Percentiles rank a stretch among this genome's conserved stretches.
Evolutionary conservation across 164 flowering plant genomes (phyloP).

Genomic region (Magnolia kwangsiensis): DNA sequence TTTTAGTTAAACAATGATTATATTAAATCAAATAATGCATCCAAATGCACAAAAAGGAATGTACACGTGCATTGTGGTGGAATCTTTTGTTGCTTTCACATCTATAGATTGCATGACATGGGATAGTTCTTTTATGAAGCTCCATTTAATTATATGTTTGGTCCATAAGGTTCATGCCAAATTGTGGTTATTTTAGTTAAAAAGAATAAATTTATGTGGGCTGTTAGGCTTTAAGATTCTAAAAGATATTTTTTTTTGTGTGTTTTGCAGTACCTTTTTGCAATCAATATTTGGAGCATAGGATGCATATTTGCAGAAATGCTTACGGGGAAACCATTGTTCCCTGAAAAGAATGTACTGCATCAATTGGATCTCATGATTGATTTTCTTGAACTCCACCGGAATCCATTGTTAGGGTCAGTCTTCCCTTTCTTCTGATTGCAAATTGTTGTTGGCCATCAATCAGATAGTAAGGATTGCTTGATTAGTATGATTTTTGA

Average conservation of each 20-base stretch:
- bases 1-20: no score
- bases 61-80: no score
- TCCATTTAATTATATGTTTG: not conserved
- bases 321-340: constrained; percentile 71
- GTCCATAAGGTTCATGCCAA: not conserved
- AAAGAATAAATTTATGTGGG: not conserved
- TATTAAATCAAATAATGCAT: no score
- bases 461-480: no score
- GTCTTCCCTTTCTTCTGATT: no score
- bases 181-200: not conserved
- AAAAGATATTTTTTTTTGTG: not conserved
- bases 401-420: no score
- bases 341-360: constrained; percentile 83
- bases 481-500: no score
- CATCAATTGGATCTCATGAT: constrained; percentile 79
- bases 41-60: no score
- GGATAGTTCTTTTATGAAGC: not conserved
- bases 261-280: constrained; percentile 74
- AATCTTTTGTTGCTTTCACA: no score
- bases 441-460: no score
- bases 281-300: constrained; percentile 86
- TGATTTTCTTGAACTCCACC: constrained; percentile 80
- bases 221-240: constrained; percentile 2
- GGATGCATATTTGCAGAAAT: constrained; percentile 91
- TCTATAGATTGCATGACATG: not conserved